Percentiles rank a stretch among this genome's conserved stretches.
phyloP scores from a whole-genome alignment of 495 filamentous ascomycete species.

The Penicillium arizonense region DNA sequence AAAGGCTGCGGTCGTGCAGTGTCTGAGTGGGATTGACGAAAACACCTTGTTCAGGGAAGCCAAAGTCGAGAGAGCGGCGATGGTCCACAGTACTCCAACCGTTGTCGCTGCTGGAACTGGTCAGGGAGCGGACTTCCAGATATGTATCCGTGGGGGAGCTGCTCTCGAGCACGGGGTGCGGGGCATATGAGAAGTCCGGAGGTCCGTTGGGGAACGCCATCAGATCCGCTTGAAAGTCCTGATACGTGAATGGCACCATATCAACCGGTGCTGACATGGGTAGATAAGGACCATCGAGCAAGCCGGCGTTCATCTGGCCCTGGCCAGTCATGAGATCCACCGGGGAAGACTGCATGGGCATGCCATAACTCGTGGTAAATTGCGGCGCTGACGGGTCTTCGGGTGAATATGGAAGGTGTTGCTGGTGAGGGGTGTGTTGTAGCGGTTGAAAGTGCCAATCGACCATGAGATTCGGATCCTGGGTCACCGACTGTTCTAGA shows the following conservation, averaged over 20 bases:
- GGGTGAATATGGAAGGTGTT: conserved; percentile 42
- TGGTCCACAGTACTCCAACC: conserved; percentile 77
- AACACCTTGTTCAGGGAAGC: conserved; percentile 52
- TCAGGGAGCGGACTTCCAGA: conserved; percentile 79
- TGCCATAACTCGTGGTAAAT: conserved; percentile 47
- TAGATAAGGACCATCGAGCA: conserved; percentile 68
- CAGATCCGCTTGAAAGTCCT: conserved; percentile 64
- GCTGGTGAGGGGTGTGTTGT: conserved; percentile 35
- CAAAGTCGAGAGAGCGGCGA: conserved; percentile 51
- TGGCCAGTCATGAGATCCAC: conserved; percentile 71
- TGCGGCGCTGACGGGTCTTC: conserved; percentile 50
- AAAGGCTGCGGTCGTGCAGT: conserved; percentile 78
- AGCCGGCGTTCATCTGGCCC: conserved; percentile 57
- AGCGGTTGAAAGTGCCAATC: conserved; percentile 56
- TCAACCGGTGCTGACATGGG: conserved; percentile 64
- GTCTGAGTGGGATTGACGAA: conserved; percentile 88
- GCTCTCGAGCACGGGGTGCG: conserved; percentile 55
- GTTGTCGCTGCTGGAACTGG: conserved; percentile 76
- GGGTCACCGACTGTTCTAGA: conserved; percentile 44
- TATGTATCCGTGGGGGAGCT: conserved; percentile 81
- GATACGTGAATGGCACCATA: conserved; percentile 69
- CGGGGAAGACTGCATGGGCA: conserved; percentile 56
- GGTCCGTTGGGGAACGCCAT: conserved; percentile 57
- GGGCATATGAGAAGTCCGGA: conserved; percentile 49
- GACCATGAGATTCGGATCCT: conserved; percentile 45